A percentile compares a stretch with the other conserved stretches of the same genome.
phyloP scores from a whole-genome alignment of 441 rosid genomes.

The Erodium trifolium region DNA sequence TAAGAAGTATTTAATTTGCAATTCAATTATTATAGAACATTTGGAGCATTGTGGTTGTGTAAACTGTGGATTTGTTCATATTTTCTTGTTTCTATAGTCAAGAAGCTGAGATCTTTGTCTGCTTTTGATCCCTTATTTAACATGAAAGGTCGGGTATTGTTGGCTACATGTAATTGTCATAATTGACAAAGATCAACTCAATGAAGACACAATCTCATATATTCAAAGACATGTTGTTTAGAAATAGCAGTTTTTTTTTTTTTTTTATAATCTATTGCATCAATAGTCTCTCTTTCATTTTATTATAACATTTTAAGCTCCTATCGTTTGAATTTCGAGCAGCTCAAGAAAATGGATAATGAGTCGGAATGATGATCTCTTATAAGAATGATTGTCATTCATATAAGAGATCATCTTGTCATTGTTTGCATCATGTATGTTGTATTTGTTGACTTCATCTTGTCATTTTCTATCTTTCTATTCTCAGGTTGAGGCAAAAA shows the following conservation, averaged over 20 bases:
- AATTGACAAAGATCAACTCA: slow-evolving; percentile 16
- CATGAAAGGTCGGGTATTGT: slow-evolving; percentile 10
- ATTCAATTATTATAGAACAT: not conserved
- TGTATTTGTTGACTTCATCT: not conserved
- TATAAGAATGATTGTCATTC: not conserved
- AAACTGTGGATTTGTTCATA: not conserved
- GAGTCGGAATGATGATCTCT: not conserved
- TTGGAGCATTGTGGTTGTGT: not conserved
- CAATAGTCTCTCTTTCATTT: not conserved
- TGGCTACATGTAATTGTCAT: slow-evolving; percentile 14
- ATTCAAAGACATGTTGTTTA: not conserved
- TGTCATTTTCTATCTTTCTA: not conserved
- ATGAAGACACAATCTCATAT: not conserved
- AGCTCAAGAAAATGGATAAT: not conserved
- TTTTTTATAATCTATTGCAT: not conserved
- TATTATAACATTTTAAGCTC: not conserved
- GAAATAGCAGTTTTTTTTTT: not conserved
- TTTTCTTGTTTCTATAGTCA: not conserved
- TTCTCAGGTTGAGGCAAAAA: slow-evolving; percentile 70
- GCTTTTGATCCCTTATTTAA: slow-evolving; percentile 7
- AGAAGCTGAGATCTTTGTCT: slow-evolving; percentile 2
- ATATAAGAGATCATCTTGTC: not conserved
- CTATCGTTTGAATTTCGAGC: not conserved
- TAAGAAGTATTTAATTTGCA: not conserved
- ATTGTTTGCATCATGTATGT: not conserved